Evolutionary conservation across 176 grass and related monocot species (phyloP).

Genomic region (Oryza officinalis): DNA sequence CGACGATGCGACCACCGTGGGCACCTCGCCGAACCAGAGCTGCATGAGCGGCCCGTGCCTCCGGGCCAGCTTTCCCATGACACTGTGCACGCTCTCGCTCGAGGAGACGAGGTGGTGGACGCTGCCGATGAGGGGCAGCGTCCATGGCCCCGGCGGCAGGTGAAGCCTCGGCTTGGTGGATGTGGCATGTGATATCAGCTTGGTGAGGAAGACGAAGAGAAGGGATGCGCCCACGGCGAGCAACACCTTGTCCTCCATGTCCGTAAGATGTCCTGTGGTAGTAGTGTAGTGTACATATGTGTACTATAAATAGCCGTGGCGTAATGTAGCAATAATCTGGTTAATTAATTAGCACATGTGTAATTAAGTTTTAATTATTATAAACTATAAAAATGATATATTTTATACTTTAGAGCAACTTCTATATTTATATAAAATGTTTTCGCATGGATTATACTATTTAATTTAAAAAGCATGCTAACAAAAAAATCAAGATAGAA

Average conservation of each 20-base stretch:
- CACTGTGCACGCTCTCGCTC: not conserved
- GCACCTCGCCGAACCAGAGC: conserved; percentile 25
- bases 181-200: not conserved
- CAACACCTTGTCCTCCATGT: not conserved
- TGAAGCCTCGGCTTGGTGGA: not conserved
- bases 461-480: too few species aligned
- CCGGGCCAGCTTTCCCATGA: not conserved
- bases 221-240: not conserved
- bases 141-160: conserved; percentile 9
- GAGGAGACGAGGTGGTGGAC: conserved; percentile 8
- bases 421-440: too few species aligned
- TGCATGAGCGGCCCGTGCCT: conserved; percentile 22
- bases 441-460: too few species aligned
- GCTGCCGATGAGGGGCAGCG: conserved; percentile 20
- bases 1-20: conserved; percentile 11
- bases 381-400: too few species aligned
- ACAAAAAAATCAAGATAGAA: too few species aligned
- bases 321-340: too few species aligned
- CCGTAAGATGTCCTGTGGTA: too few species aligned
- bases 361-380: too few species aligned
- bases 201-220: not conserved
- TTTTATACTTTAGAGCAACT: too few species aligned
- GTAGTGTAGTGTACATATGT: too few species aligned
- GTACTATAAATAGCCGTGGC: too few species aligned
- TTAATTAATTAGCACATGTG: too few species aligned